Conservation (phyloP, 257 asterid genomes). For the Asclepias syriaca region DNA sequence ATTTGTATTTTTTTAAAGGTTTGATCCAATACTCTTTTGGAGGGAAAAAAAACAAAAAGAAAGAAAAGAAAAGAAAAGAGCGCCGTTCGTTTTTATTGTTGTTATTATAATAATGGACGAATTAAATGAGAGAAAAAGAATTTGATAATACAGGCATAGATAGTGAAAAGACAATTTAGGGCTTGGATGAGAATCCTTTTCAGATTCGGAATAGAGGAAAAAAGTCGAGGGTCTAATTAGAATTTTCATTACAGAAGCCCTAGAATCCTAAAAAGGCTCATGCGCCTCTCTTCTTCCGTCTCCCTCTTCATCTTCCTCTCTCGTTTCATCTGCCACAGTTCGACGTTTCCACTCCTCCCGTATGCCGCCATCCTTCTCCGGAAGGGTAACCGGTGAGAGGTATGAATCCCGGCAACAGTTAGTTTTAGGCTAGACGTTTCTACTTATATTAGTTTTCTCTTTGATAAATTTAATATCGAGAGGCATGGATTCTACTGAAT, state of each 20-base stretch:
- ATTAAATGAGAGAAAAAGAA: not conserved
- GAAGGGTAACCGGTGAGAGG: not conserved
- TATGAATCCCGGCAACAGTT: not conserved
- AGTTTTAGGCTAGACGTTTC: too few relatives aligned
- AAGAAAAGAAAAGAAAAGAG: too few relatives aligned
- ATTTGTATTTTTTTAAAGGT: too few relatives aligned
- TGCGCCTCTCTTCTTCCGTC: not conserved
- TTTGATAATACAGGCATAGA: not conserved
- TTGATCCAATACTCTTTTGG: too few relatives aligned
- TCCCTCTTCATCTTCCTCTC: not conserved
- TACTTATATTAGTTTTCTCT: not conserved
- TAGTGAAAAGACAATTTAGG: not conserved
- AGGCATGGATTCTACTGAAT: not conserved
- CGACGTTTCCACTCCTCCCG: not conserved
- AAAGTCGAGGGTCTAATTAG: not conserved
- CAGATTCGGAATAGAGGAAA: not conserved
- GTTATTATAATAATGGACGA: too few relatives aligned
- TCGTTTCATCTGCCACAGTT: not conserved
- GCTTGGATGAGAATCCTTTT: not conserved
- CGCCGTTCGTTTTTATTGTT: too few relatives aligned
- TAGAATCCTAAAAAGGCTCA: not conserved
- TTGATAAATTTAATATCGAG: not conserved
- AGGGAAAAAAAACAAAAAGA: too few relatives aligned
- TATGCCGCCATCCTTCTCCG: not conserved
- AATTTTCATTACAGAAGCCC: not conserved